Evolutionary conservation across 805 yeast genomes (phyloP).

Genomic region (Kuraishia molischiana): DNA sequence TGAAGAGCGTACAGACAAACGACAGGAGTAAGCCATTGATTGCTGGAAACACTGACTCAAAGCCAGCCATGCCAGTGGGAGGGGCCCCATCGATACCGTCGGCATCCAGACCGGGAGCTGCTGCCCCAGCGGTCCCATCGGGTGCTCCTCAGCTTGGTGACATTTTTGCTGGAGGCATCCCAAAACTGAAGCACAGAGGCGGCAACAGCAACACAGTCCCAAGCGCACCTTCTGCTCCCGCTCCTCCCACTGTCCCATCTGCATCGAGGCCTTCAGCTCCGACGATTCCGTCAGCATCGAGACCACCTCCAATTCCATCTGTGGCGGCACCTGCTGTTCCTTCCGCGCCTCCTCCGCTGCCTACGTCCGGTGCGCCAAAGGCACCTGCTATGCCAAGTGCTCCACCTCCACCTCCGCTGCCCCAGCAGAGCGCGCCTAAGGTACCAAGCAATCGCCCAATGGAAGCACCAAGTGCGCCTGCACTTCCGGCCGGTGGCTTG

Average conservation of each 20-base stretch:
- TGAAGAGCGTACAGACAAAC: constrained; percentile 56
- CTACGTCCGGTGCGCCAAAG: constrained; percentile 11
- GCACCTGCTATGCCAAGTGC: constrained; percentile 16
- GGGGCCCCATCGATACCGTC: constrained; percentile 15
- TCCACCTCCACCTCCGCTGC: constrained; percentile 14
- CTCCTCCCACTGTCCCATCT: constrained; percentile 16
- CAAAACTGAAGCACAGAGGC: constrained; percentile 49
- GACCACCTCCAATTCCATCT: constrained; percentile 9
- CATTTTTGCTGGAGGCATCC: constrained; percentile 72
- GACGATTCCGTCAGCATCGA: constrained; percentile 2
- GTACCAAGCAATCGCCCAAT: constrained; percentile 9
- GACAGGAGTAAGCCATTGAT: constrained; percentile 56
- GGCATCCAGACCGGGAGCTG: constrained; percentile 3
- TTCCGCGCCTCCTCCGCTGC: constrained; percentile 12
- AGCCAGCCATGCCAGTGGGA: constrained; percentile 12
- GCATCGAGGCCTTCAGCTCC: constrained; percentile 2
- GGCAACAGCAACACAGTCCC: constrained; percentile 14
- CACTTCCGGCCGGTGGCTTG: constrained; percentile 26
- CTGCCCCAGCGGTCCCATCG: constrained; percentile 20
- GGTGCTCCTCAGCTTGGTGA: constrained; percentile 51
- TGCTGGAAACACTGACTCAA: constrained; percentile 25
- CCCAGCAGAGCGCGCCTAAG: no score
- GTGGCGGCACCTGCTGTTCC: constrained; percentile 11
- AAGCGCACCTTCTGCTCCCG: constrained; percentile 14
- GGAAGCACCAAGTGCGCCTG: constrained; percentile 10